Evolutionary conservation across 257 asterid species (phyloP).

Genomic region (Ophiorrhiza pumila): DNA sequence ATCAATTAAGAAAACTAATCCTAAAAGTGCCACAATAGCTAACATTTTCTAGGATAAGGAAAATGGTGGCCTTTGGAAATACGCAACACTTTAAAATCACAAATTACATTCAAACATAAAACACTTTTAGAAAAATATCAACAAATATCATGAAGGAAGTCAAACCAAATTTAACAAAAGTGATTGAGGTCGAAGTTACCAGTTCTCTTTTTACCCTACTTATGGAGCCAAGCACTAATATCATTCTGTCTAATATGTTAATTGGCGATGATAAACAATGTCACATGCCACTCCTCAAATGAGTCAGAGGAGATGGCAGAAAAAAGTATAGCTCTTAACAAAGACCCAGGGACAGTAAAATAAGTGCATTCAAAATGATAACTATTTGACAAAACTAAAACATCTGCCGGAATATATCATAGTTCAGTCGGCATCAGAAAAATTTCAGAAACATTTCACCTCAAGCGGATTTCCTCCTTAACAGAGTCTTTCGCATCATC

Average conservation of each 20-base stretch:
- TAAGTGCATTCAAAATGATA: not conserved
- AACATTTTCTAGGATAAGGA: not conserved
- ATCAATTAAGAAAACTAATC: not conserved
- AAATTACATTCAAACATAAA: not conserved
- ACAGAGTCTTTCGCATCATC: conserved; percentile 73
- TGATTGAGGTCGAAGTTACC: not conserved
- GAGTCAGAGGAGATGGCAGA: not conserved
- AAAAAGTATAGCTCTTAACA: not conserved
- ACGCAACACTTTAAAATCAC: not conserved
- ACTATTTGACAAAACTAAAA: not conserved
- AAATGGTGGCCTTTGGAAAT: not conserved
- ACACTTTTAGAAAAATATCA: not conserved
- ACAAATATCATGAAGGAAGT: not conserved
- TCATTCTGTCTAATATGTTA: not conserved
- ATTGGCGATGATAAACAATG: not conserved
- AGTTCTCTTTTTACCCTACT: not conserved
- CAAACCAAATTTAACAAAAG: not conserved
- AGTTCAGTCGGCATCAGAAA: not conserved
- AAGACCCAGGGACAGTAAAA: not conserved
- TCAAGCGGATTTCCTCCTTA: conserved; percentile 88
- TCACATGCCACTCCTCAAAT: not conserved
- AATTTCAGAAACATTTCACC: conserved; percentile 36
- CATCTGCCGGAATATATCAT: no score
- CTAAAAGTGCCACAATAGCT: not conserved
- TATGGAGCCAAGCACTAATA: not conserved